Conservation (phyloP, 306 rosid species). For the Hippophae rhamnoides region DNA sequence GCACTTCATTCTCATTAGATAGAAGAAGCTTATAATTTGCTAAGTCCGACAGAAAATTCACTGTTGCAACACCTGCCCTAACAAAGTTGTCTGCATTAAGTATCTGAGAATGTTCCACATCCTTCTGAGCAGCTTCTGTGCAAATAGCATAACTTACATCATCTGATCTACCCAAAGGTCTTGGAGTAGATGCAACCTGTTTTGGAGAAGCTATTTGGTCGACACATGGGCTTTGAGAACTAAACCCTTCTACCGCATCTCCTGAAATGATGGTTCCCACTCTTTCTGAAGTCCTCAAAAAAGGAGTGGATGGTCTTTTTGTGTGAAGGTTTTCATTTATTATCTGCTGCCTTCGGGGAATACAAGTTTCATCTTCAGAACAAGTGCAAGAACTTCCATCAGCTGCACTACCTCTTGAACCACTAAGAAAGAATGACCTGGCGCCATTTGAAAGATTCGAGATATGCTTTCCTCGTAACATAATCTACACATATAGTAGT, state of each 20-base stretch:
- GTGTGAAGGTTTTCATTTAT: constrained; percentile 33
- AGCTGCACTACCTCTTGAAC: constrained; percentile 52
- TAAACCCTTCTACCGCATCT: constrained; percentile 27
- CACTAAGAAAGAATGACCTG: constrained; percentile 58
- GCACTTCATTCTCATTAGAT: constrained; percentile 54
- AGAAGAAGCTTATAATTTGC: constrained; percentile 54
- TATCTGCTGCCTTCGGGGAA: constrained; percentile 40
- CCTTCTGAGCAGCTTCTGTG: constrained; percentile 29
- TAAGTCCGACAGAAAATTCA: constrained; percentile 63
- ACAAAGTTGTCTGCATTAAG: constrained; percentile 52
- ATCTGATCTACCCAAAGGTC: constrained; percentile 34
- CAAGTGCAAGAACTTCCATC: constrained; percentile 81
- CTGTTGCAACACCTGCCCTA: constrained; percentile 72
- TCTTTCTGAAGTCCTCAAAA: constrained; percentile 31
- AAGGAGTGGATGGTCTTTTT: constrained; percentile 43
- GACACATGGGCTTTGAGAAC: constrained; percentile 32
- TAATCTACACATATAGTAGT: constrained; percentile 33
- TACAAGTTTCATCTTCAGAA: constrained; percentile 69
- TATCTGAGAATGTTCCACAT: constrained; percentile 27
- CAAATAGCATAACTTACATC: constrained; percentile 39
- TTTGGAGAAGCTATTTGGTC: constrained; percentile 26
- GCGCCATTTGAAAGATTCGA: constrained; percentile 67
- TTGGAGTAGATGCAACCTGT: constrained; percentile 27
- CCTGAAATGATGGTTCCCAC: constrained; percentile 36
- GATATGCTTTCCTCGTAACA: constrained; percentile 77